Conservation (phyloP, 1,284 basidiomycete species). For the Sphaerobolus stellatus region DNA sequence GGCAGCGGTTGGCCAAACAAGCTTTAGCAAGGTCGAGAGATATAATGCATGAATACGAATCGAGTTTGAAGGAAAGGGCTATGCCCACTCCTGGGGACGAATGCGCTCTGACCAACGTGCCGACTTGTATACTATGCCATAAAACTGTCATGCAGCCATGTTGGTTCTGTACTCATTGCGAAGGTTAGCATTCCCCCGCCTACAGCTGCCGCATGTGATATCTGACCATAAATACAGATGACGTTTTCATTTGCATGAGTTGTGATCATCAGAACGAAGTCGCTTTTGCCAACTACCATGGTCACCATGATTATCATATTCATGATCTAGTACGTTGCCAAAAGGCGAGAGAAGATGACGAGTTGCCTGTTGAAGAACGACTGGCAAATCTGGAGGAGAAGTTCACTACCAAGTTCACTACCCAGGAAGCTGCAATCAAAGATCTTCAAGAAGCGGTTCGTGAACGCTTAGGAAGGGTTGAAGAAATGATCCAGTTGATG, state of each 20-base stretch:
- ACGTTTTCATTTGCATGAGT: background rate
- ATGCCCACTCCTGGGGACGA: too few relatives aligned
- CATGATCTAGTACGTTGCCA: conserved; percentile 25
- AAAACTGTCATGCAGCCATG: conserved; percentile 20
- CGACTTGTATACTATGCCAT: background rate
- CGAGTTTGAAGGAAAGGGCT: background rate
- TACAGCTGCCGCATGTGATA: background rate
- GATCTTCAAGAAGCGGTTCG: too few relatives aligned
- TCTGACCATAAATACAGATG: background rate
- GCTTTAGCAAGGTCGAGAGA: background rate
- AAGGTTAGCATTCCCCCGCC: conserved; percentile 7
- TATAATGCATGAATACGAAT: background rate
- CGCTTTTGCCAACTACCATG: background rate
- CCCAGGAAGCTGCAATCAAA: too few relatives aligned
- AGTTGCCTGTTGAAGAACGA: conserved; percentile 22
- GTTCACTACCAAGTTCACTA: too few relatives aligned
- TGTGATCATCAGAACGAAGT: background rate
- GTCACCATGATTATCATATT: conserved; percentile 13
- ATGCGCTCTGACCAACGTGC: too few relatives aligned
- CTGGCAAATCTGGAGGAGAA: conserved; percentile 19
- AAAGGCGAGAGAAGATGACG: conserved; percentile 18
- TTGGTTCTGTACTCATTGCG: conserved; percentile 31
- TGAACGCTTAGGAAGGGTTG: too few relatives aligned
- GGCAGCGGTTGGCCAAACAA: background rate
- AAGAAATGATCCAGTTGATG: too few relatives aligned